Conservation (phyloP, 345 rosid genomes). For the Bruguiera gymnorhiza region DNA sequence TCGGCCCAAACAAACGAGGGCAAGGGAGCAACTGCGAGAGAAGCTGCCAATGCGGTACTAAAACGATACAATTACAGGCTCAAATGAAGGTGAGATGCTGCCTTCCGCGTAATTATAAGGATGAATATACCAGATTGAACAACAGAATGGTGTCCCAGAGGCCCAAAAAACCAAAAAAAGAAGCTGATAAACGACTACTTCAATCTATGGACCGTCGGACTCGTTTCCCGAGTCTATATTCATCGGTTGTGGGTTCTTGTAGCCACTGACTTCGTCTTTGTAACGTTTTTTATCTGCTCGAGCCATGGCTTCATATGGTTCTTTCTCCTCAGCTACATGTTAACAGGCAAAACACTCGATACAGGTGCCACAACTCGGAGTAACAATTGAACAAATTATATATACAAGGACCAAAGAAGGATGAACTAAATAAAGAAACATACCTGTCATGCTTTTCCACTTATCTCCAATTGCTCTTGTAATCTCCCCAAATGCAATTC, state of each 20-base stretch:
- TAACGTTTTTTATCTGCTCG: conserved; percentile 73
- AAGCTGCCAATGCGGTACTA: no score
- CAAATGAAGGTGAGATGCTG: no score
- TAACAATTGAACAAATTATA: neutral
- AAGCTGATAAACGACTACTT: neutral
- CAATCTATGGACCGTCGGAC: conserved; percentile 21
- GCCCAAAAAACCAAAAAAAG: neutral
- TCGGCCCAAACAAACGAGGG: no score
- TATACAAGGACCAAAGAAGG: neutral
- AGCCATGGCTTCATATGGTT: conserved; percentile 76
- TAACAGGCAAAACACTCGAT: neutral
- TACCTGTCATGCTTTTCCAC: conserved; percentile 84
- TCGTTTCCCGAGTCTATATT: conserved; percentile 48
- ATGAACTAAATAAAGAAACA: neutral
- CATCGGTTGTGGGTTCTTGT: conserved; percentile 74
- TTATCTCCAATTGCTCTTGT: conserved; percentile 66
- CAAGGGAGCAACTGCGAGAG: no score
- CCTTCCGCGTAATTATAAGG: no score
- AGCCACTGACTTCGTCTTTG: conserved; percentile 58
- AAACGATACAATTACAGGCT: no score
- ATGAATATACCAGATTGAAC: neutral
- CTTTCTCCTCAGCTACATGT: conserved; percentile 58
- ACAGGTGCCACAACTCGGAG: neutral
- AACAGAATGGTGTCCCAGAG: neutral
- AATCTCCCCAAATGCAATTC: conserved; percentile 60